These are phyloP conservation scores for Cryphonectria parasitica DNA, from an alignment of 2,329 filamentous ascomycete genomes.

Conservation along the genomic window DNA sequence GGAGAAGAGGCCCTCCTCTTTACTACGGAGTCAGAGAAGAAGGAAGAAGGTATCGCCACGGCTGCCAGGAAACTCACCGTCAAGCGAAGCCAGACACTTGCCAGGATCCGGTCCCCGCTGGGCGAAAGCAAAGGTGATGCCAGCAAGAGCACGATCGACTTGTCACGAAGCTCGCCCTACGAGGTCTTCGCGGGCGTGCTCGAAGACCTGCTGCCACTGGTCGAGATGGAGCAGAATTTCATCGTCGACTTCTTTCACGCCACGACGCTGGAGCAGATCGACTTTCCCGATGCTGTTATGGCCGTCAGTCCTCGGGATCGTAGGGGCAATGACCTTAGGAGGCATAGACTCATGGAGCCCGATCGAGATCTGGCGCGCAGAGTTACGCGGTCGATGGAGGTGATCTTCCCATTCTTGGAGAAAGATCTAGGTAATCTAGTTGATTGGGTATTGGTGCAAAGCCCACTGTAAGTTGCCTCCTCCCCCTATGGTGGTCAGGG, in stretches of 20 bases:
- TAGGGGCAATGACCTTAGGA: constrained; percentile 71
- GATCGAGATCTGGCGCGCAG: constrained; percentile 84
- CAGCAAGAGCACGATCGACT: constrained; percentile 42
- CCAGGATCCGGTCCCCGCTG: constrained; percentile 71
- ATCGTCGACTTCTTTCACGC: constrained; percentile 96
- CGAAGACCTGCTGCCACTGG: constrained; percentile 79
- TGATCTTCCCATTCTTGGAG: constrained; percentile 82
- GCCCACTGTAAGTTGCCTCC: constrained; percentile 72
- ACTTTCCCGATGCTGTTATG: constrained; percentile 82
- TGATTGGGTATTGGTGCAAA: constrained; percentile 79
- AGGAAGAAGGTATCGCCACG: constrained; percentile 71
- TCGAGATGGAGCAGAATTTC: constrained; percentile 96
- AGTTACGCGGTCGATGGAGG: constrained; percentile 86
- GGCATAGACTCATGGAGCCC: constrained; percentile 81
- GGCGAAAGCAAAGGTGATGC: constrained; percentile 64
- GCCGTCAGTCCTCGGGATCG: constrained; percentile 68
- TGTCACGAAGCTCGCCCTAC: constrained; percentile 70
- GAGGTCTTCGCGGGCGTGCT: constrained; percentile 81
- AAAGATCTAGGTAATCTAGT: constrained; percentile 77
- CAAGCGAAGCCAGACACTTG: constrained; percentile 87
- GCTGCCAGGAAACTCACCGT: constrained; percentile 90
- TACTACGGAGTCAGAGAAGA: constrained; percentile 82
- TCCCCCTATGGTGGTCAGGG: background rate
- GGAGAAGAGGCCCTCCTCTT: constrained; percentile 91
- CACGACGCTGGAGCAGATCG: constrained; percentile 77